Base-by-base conservation (phyloP, 2,329 filamentous ascomycete genomes). In the Aspergillus spinulosporus region DNA sequence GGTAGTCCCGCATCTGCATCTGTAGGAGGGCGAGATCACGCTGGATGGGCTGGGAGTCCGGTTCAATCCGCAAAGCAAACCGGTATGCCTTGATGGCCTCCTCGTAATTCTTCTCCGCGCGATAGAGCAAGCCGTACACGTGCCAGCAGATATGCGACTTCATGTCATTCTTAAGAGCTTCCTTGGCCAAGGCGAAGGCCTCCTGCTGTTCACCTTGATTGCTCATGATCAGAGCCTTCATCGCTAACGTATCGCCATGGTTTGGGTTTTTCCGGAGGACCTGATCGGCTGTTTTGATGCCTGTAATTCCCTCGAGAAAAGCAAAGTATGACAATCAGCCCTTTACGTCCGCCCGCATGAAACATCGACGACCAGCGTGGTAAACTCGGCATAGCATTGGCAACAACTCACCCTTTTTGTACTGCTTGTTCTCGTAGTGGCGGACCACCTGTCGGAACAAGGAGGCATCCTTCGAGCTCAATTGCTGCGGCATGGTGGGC, bases 141-240 rank as follows among this genome's bases (percentile, higher is more conserved):
- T 99, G 95, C 94, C 94, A 99, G 81, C 92, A 97, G 68, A 99
- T 92, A 76, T 97, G 93, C 68, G 92, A 97, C 80, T 95, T 97
- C 92, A 99, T 97, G 74, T 97, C 92, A 68, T 92, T 91, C 64
- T 88, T 92, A 66, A 99, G 82, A 34, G 95, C 94, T 63, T 92
- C 84, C 78, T 97, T 99, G 69, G 90, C 93, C 58, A 99, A 82
- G 45, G 87, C 85, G 73, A 99, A 99, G 0, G 95, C 95, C 77
- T 99, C 94, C 56, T 96, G 91, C 31, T 88, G 87, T 77, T 96
- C 93, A 65, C 92, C 91, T 76, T 93, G 88, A 44, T 89, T 88
- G 74, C 96, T 97, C 75, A 97, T 85, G 65, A 97, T 97, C 64
- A 99, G 82, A 55, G 94, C 93, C 79, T 99, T 99, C 94, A 99